Base-by-base conservation (phyloP, 805 yeast species). In the Ogataea parapolymorpha region DNA sequence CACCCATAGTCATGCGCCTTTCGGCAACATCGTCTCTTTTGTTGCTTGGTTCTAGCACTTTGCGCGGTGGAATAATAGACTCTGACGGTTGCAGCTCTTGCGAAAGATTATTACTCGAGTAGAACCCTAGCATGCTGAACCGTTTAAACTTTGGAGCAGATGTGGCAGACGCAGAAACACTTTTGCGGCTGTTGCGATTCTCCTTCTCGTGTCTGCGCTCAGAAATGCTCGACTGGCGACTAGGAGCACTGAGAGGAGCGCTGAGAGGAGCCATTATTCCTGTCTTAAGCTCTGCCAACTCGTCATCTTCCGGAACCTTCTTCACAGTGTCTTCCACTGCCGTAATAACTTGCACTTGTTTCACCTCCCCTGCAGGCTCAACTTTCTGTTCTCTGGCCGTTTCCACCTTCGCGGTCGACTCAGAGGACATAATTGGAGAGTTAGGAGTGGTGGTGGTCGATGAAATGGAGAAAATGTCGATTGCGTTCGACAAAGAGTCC, bases 71-170 rank as follows among this genome's bases (percentile, higher is more conserved):
- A 4, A 43, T 14, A 1, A 36, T 20, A n/a, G 13, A 29, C 32
- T 13, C 27, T 12, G 23, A 29, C 9, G 15, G 39, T 28, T 31
- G 39, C 32, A 28, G 30, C 28, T 44, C 45, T 17, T 44, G 48
- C 10, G 54, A 43, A 8, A 42, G 35, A 25, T 37, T 43, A 32
- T 35, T 49, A 26, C 45, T 47, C 4, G 56, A 44, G 37, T 62
- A 62, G 41, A 62, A 62, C 14, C 60, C 56, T 7, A 62, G 46
- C 50, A 61, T 54, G 48, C 66, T 61, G 44, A 62, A 62, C 39
- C 66, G 47, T 38, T 55, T 61, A 45, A 51, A 57, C 37, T 55
- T 62, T 2, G 55, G 46, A 4, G 55, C 42, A 10, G 52, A 17
- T 16, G 42, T 29, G 10, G 45, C 36, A 10, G 46, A 17, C 3